Conservation (phyloP, 352 stramenopile genomes). For the Phytophthora fragariae region DNA sequence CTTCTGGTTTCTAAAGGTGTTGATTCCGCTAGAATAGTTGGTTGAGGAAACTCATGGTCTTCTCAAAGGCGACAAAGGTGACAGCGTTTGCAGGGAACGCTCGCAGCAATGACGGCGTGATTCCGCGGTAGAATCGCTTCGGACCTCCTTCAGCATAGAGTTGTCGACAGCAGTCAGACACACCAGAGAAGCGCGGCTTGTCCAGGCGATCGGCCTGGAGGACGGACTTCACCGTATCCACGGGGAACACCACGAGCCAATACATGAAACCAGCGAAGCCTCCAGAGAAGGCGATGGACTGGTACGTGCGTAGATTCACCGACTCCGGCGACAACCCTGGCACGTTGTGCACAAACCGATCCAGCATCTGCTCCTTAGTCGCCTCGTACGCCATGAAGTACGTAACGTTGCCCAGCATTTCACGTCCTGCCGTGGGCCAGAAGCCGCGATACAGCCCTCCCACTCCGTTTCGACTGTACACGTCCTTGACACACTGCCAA, state of each 20-base stretch:
- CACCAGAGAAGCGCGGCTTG: conserved; percentile 72
- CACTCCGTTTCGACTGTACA: conserved; percentile 67
- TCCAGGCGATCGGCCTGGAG: conserved; percentile 82
- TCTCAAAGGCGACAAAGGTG: conserved; percentile 89
- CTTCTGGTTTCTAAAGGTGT: conserved; percentile 5
- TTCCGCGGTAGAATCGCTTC: conserved; percentile 80
- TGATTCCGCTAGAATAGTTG: conserved; percentile 62
- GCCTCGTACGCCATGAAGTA: conserved; percentile 89
- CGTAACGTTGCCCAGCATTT: conserved; percentile 87
- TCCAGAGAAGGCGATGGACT: conserved; percentile 73
- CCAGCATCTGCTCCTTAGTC: conserved; percentile 67
- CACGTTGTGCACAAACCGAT: conserved; percentile 56
- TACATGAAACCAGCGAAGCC: conserved; percentile 87
- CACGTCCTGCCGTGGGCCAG: conserved; percentile 64
- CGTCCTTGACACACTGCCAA: conserved; percentile 71
- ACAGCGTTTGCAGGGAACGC: conserved; percentile 86
- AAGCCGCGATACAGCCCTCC: conserved; percentile 82
- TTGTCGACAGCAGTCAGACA: conserved; percentile 71
- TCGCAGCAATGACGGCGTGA: conserved; percentile 78
- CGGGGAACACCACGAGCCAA: conserved; percentile 82
- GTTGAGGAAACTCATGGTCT: conserved; percentile 78
- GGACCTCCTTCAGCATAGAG: conserved; percentile 75
- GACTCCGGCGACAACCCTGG: conserved; percentile 59
- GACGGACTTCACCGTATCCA: conserved; percentile 88
- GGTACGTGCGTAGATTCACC: conserved; percentile 72